Evolutionary conservation across 345 rosid species (phyloP), one percentile per base, ranked within the genome.

Genomic region (Punica granatum): DNA sequence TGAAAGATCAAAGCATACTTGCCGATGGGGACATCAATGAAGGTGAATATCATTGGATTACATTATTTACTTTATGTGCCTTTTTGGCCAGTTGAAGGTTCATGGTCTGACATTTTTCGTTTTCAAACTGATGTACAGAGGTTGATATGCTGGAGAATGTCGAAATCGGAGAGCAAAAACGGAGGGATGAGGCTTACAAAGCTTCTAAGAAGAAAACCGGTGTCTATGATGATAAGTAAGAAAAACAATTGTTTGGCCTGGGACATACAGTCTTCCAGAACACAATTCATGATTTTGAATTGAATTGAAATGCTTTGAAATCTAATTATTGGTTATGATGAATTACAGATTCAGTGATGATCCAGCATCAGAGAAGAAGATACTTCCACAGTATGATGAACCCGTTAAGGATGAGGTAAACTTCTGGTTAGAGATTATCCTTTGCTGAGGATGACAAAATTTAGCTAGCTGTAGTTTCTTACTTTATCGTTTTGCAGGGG

Each of bases 141-240:
- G 72, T 84, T 62, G 99, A 94, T 82, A 85, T 91, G 99, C 95
- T 94, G 62, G 99, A 94, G 86, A 94, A 94, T 77, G 86, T 84
- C 77, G 99, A 94, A 83, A 87, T 94, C 75, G 99, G 99, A 63
- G 96, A 91, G 82, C 99, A 94, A 73, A 94, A 89, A 82, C 88
- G 84, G 21, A 91, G 99, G 11, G 78, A 84, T 42, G 96, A 89
- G 35, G 92, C 97, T 73, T 94, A 94, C 70, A 84, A 87, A 75
- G 95, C 92, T 75, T 90, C 97, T 41, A 94, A 89, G 84, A 91
- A 89, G 73, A 91, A 82, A 78, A 80, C 81, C 5, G 99, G 99
- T 43, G 71, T 71, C 64, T 94, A 86, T 67, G 87, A 82, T 74
- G 96, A 94, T 67, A 89, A 89, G 99, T 94, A 85, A 77, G 84